Percentiles rank a stretch among this genome's conserved stretches.
These are phyloP conservation scores for Boletus vermiculosoides DNA, from an alignment of 768 basidiomycete species.

Conservation along the genomic window DNA sequence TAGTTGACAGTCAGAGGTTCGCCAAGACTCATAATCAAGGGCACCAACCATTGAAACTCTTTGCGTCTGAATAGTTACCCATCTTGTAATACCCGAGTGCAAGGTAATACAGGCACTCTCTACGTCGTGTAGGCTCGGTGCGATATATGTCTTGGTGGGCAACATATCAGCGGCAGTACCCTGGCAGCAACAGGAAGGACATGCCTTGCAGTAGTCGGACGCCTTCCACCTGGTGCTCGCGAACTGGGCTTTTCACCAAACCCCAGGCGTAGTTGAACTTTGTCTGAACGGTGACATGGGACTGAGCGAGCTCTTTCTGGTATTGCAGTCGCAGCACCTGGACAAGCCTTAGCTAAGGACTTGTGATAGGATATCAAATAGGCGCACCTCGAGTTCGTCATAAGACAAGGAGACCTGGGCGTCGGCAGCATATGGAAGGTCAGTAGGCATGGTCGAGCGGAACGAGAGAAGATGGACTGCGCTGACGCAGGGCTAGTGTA, in stretches of 20 bases:
- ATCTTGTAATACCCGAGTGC: conserved; percentile 97
- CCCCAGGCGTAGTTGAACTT: conserved; percentile 99
- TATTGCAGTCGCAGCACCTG: conserved; percentile 87
- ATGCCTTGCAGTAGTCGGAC: conserved; percentile 87
- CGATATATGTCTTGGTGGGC: conserved; percentile 78
- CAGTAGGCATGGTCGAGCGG: conserved; percentile 57
- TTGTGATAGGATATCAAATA: neutral
- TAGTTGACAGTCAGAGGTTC: conserved; percentile 1
- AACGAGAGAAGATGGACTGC: conserved; percentile 14
- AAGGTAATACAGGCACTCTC: conserved; percentile 97
- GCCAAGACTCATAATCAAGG: neutral
- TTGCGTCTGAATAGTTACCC: conserved; percentile 90
- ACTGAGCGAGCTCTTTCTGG: conserved; percentile 79
- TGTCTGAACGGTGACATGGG: conserved; percentile 89
- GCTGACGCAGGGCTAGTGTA: neutral
- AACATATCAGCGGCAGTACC: conserved; percentile 8
- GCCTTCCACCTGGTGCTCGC: conserved; percentile 88
- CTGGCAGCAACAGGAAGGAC: conserved; percentile 8
- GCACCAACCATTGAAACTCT: conserved; percentile 83
- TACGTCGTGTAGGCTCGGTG: conserved; percentile 76
- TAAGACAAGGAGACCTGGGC: conserved; percentile 84
- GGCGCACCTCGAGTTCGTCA: conserved; percentile 81
- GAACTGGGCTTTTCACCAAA: conserved; percentile 84
- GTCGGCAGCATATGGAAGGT: conserved; percentile 94
- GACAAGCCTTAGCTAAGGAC: neutral